Evolutionary conservation across 2,329 filamentous ascomycete genomes (phyloP).

Genomic region (Xylariaceae sp.): DNA sequence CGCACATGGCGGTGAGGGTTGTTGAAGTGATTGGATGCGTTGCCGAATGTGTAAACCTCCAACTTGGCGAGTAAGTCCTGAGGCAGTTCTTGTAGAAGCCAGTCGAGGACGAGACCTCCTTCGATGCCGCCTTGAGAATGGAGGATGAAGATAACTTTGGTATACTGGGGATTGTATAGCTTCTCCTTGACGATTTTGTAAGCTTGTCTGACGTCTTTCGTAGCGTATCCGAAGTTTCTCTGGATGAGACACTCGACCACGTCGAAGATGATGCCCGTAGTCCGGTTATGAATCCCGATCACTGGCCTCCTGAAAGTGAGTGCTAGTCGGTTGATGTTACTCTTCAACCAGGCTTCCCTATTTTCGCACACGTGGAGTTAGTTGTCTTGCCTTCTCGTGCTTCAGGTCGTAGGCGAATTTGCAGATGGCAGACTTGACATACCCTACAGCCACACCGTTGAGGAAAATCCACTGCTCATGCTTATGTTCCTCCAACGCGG

Average conservation of each 20-base stretch:
- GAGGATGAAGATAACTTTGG: conserved; percentile 67
- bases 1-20: conserved; percentile 56
- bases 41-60: conserved; percentile 75
- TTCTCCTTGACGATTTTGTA: conserved; percentile 57
- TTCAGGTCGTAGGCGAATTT: too few relatives aligned
- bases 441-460: conserved; percentile 65
- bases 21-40: conserved; percentile 76
- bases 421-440: conserved; percentile 30
- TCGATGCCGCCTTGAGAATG: conserved; percentile 77
- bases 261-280: conserved; percentile 69
- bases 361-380: too few relatives aligned
- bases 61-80: conserved; percentile 61
- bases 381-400: too few relatives aligned
- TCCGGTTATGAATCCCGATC: conserved; percentile 70
- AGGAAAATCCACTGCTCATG: conserved; percentile 76
- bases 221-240: conserved; percentile 68
- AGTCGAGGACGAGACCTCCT: conserved; percentile 67
- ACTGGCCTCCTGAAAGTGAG: conserved; percentile 67
- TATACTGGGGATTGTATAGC: conserved; percentile 55
- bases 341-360: conserved; percentile 61
- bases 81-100: conserved; percentile 67
- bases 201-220: conserved; percentile 59
- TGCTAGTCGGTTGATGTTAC: conserved; percentile 65
- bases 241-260: conserved; percentile 73
- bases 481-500: conserved; percentile 42